Base-by-base conservation (phyloP, 129 eudicot genomes). In the Arctium lappa region DNA sequence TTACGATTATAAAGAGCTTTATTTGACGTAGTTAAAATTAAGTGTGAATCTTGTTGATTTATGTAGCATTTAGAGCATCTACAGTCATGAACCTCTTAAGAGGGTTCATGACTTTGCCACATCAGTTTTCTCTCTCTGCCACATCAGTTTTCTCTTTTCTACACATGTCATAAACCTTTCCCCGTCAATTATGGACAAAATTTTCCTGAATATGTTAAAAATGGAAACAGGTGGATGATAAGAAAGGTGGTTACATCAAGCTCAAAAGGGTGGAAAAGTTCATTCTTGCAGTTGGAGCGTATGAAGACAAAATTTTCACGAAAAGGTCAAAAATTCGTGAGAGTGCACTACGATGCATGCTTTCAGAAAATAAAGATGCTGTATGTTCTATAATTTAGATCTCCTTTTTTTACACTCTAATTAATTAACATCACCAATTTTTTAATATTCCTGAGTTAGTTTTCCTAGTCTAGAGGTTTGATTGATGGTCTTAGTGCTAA, bases 201-300 rank as follows among this genome's bases (percentile, higher is more conserved):
- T 22, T 83, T 53, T 4, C 1, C 68, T 40, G 68, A 16, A 48
- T 60, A 65, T 63, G 8, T 34, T 42, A 42, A 83, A 50, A 73
- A 60, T 40, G 60, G 38, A 73, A 79, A 62, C 86, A 91, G 97
- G 85, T 81, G 0, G 42, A 80, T 1, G 93, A 88, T 9, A 82
- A 69, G 9, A 83, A 93, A 39, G 85, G 80, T 3, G 75, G 81
- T 5, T 93, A 74, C 74, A 81, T 91, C 0, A 88, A 93, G 40
- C 63, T 85, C 9, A 84, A 85, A 75, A 78, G 93, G 80, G 93
- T 93, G 8, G 97, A 93, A 80, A 91, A 84, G 82, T 89, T 93
- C 71, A 83, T 91, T 13, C 93, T 93, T 70, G 18, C 79, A 0
- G 89, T 89, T 0, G 95, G 97, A 0, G 50, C 37, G 0, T 93